phyloP scores from a whole-genome alignment of 441 rosid species.

The Populus hybrid region DNA sequence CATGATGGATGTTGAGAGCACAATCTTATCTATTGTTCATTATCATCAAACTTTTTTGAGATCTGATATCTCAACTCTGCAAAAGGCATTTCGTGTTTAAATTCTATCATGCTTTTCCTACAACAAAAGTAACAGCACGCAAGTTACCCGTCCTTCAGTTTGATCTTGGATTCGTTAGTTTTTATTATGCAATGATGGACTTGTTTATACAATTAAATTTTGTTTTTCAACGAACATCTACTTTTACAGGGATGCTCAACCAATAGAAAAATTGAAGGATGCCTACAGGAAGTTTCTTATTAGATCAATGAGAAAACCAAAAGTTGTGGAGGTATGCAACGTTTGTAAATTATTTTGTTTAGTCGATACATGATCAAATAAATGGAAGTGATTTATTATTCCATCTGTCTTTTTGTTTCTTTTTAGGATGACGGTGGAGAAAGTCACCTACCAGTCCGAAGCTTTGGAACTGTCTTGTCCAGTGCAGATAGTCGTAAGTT shows the following conservation, averaged over 20 bases:
- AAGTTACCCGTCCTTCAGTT: neutral
- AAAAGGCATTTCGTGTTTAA: neutral
- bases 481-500: slow-evolving; percentile 57
- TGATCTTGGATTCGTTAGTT: neutral
- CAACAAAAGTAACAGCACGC: neutral
- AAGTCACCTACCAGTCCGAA: slow-evolving; percentile 47
- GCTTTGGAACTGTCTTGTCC: slow-evolving; percentile 76
- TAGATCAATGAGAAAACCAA: slow-evolving; percentile 48
- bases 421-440: slow-evolving; percentile 50
- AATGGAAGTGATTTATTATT: slow-evolving; percentile 1
- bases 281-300: slow-evolving; percentile 58
- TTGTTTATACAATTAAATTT: neutral
- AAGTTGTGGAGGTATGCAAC: slow-evolving; percentile 37
- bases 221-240: neutral
- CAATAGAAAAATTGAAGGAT: slow-evolving; percentile 59
- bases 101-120: too few species aligned
- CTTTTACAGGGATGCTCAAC: slow-evolving; percentile 53
- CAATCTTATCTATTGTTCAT: neutral
- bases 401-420: neutral
- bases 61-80: neutral
- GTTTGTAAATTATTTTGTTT: neutral
- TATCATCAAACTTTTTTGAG: neutral
- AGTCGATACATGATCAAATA: neutral
- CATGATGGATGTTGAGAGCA: neutral
- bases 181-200: neutral